Base-by-base conservation (phyloP, 2,329 filamentous ascomycete species). In the Ophiostoma perfectum region DNA sequence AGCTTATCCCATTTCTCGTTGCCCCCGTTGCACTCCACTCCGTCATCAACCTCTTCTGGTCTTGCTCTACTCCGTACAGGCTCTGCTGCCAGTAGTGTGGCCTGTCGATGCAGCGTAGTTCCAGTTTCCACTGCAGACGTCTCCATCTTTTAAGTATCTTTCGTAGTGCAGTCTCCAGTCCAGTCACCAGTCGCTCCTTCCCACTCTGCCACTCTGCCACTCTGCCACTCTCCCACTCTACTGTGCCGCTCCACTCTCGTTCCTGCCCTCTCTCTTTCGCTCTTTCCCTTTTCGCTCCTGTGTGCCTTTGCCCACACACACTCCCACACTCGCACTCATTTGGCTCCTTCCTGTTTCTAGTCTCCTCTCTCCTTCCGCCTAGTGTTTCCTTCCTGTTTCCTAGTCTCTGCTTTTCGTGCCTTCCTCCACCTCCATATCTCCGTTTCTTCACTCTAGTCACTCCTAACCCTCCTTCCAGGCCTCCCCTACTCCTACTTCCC, bases 231-330 rank as follows among this genome's bases (percentile, higher is more conserved):
- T 27, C 27, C 27, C 27, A 27, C 27, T 27, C 42, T 44, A 38
- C 55, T 60, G 55, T 38, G 27, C 18, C 27, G 55, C 18, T 60
- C 55, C 55, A 60, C 55, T 11, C 55, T 60, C 12, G 27, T 27
- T 58, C 18, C 16, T 49, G 27, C n/a, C 55, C 38, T 38, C 52
- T 11, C 52, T 58, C 14, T 1, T 36, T 58, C 4, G 8, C 52
- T 58, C n/a, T 60, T 60, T 60, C 55, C 7, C 55, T 60, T 38
- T 60, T 60, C 55, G 55, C 55, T 60, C 55, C 11, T 55, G 49
- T 55, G 18, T n/a, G 49, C 14, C 42, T 8, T 55, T 36, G 49
- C 49, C 49, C 49, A 55, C 49, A 60, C 52, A 58, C 55, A 60
- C 55, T 12, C 27, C 14, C 52, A 58, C 55, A 52, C n/a, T 9